These are phyloP conservation scores for Amborella trichopoda DNA, from an alignment of 164 flowering plant genomes.

Conservation along the genomic window DNA sequence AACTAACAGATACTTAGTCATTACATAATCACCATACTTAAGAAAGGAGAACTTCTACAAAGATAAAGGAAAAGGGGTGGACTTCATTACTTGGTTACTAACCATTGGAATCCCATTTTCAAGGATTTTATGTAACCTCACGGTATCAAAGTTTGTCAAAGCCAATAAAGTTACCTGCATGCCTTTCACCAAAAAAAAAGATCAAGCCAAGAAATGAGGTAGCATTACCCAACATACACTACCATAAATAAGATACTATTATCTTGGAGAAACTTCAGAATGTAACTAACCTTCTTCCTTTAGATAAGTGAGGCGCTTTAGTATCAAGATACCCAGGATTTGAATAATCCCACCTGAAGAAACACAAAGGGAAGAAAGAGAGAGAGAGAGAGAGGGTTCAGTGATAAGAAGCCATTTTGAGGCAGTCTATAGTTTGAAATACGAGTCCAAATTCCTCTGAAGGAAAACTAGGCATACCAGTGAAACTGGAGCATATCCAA, in stretches of 20 bases:
- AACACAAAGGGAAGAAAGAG: too few relatives aligned
- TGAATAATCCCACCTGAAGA: slow-evolving; percentile 90
- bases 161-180: slow-evolving; percentile 95
- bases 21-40: background rate
- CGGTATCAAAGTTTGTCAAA: slow-evolving; percentile 93
- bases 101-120: slow-evolving; percentile 90
- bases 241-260: background rate
- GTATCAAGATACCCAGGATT: slow-evolving; percentile 88
- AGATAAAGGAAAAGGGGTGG: background rate
- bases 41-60: background rate
- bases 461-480: too few relatives aligned
- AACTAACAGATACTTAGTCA: too few relatives aligned
- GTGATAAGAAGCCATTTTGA: too few relatives aligned
- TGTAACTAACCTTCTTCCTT: slow-evolving; percentile 80
- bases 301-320: slow-evolving; percentile 88
- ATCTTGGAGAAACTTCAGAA: too few relatives aligned
- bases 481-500: slow-evolving; percentile 99
- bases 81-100: slow-evolving; percentile 72
- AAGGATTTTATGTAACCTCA: slow-evolving; percentile 68
- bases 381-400: too few relatives aligned
- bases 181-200: too few relatives aligned
- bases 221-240: background rate
- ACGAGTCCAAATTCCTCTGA: too few relatives aligned
- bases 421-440: too few relatives aligned
- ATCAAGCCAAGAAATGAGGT: too few relatives aligned